These are phyloP conservation scores for Backusella morwellensis DNA, from an alignment of 192 early-diverging fungal species.

Conservation along the genomic window DNA sequence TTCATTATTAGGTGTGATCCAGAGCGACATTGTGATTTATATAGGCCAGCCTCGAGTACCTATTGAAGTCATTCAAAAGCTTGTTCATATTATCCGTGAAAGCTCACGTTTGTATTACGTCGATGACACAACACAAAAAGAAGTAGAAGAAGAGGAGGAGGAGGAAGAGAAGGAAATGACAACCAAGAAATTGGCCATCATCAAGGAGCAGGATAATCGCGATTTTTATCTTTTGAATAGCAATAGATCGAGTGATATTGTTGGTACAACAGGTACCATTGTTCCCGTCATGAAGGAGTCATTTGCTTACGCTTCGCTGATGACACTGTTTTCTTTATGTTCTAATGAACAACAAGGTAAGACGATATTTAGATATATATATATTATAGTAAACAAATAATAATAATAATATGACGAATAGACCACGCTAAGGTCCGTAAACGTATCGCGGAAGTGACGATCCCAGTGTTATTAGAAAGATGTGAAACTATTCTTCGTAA, in stretches of 20 bases:
- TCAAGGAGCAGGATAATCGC: neutral
- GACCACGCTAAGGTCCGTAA: constrained; percentile 45
- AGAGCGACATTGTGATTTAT: constrained; percentile 65
- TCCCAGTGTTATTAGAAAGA: constrained; percentile 61
- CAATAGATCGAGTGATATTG: constrained; percentile 33
- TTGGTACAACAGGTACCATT: constrained; percentile 54
- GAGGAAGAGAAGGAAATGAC: constrained; percentile 17
- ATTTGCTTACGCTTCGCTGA: constrained; percentile 65
- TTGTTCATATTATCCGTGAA: constrained; percentile 56
- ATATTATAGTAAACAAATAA: neutral
- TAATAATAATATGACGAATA: constrained; percentile 5
- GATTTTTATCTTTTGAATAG: neutral
- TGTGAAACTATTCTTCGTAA: constrained; percentile 55
- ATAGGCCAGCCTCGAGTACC: constrained; percentile 66
- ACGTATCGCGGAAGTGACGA: constrained; percentile 59
- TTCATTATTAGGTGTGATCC: constrained; percentile 58
- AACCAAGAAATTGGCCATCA: neutral
- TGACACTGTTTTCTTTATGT: constrained; percentile 64
- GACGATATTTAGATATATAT: constrained; percentile 12
- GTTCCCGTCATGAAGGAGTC: constrained; percentile 60
- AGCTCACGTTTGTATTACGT: constrained; percentile 47
- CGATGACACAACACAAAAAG: constrained; percentile 14
- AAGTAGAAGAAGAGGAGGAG: neutral
- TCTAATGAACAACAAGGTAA: constrained; percentile 44
- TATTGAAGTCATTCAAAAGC: constrained; percentile 47